These are phyloP conservation scores for Dryadomyces quercus-mongolicae DNA, from an alignment of 2,329 filamentous ascomycete species.

Conservation along the genomic window DNA sequence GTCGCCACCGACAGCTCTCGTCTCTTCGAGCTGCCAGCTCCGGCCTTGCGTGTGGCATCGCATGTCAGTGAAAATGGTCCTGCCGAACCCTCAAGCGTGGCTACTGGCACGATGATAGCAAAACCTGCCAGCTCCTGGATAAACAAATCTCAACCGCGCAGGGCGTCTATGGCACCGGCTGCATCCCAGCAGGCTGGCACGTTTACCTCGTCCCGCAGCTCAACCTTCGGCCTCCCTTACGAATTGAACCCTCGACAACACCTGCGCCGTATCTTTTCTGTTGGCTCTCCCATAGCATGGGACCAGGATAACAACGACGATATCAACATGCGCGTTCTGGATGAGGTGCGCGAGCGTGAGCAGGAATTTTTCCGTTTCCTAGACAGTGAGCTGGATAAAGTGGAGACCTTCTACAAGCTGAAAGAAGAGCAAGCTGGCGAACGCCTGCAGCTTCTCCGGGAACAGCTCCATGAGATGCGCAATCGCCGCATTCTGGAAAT, in stretches of 20 bases:
- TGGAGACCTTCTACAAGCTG: conserved; percentile 76
- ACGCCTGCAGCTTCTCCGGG: conserved; percentile 57
- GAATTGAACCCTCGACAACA: conserved; percentile 17
- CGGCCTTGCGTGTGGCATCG: conserved; percentile 33
- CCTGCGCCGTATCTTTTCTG: conserved; percentile 28
- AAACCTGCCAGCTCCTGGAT: not conserved
- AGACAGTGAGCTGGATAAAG: conserved; percentile 76
- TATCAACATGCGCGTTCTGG: conserved; percentile 29
- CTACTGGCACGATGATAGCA: not conserved
- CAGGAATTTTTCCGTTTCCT: conserved; percentile 82
- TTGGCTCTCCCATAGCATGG: conserved; percentile 15
- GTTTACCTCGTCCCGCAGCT: not conserved
- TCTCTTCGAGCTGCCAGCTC: conserved; percentile 40
- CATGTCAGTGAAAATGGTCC: conserved; percentile 12
- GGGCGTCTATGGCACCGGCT: conserved; percentile 20
- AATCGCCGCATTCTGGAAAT: conserved; percentile 69
- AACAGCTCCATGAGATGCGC: conserved; percentile 88
- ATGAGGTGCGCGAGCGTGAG: conserved; percentile 54
- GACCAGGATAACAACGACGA: conserved; percentile 18
- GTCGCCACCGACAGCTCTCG: conserved; percentile 10
- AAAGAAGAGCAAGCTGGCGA: conserved; percentile 79
- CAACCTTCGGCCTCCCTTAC: not conserved
- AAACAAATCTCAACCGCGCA: conserved; percentile 17
- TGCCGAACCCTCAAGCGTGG: not conserved
- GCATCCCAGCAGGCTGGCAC: not conserved